Evolutionary conservation across 148 eudicot species (phyloP), one percentile per base, ranked within the genome.

Genomic region (Pouteria glomerata): DNA sequence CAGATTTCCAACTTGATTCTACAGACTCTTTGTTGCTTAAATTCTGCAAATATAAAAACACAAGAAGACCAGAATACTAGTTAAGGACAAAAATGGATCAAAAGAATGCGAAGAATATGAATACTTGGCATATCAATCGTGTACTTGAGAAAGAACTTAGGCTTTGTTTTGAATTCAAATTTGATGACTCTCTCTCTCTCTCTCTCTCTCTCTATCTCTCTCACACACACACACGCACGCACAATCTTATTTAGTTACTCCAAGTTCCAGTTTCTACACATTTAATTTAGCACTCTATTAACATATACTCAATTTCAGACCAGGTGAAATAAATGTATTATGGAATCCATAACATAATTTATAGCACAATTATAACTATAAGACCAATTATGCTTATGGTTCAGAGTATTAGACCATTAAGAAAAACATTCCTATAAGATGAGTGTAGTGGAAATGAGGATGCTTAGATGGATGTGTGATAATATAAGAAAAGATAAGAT

Each of bases 1-100:
- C 87, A 34, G 81, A 47, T 26, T 63, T 85, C 84, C 86, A 76
- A 72, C 81, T 80, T 53, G 78, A 65, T 59, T 86, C 87, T 39
- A 69, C 82, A 29, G 74, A 48, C 62, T 82, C 89, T 68, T 79
- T 79, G 75, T 47, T 74, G 76, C 72, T 77, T 67, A 55, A 71
- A 62, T 13, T 81, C 85, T 83, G 76, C 65, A 80, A 37, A 15
- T 52, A 75, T 42, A 62, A 33, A 75, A 62, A 66, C 44, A 61
- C 33, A 30, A 21, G 5, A 8, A 66, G 10, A n/a, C 8, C 10
- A 45, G 52, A 16, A 0, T 26, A 66, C 67, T 48, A 16, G 7
- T 19, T 2, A 39, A 71, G 48, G 30, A n/a, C 42, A 70, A 37
- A 57, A 8, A 30, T 18, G 27, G 33, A 34, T 15, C 7, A 3